Percentiles rank a stretch among this genome's conserved stretches.
Conservation (phyloP, 23 red algal species). For the Gracilariopsis chorda region DNA sequence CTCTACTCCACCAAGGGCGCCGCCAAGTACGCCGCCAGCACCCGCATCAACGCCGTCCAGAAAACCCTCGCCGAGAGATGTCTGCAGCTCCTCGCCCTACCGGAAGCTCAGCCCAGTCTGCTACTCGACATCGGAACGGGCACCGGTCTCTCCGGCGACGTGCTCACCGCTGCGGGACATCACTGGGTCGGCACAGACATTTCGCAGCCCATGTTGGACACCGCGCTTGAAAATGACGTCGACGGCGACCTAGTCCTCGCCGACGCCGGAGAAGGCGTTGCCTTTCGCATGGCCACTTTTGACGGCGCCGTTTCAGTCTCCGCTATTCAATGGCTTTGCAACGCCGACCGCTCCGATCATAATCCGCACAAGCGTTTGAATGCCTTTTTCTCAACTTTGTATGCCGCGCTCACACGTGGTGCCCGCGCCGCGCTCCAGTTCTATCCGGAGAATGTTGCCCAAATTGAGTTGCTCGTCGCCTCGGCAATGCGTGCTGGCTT, state of each 20-base stretch:
- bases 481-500: slow-evolving; percentile 85
- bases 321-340: slow-evolving; percentile 95
- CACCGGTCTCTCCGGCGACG: slow-evolving; percentile 82
- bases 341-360: slow-evolving; percentile 64
- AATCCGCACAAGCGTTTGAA: slow-evolving; percentile 75
- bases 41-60: slow-evolving; percentile 79
- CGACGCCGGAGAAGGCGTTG: slow-evolving; percentile 80
- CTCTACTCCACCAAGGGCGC: slow-evolving; percentile 79
- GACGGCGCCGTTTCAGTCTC: slow-evolving; percentile 97
- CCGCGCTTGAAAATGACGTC: slow-evolving; percentile 59
- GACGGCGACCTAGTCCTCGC: slow-evolving; percentile 76
- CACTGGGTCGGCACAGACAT: slow-evolving; percentile 89
- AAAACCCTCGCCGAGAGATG: slow-evolving; percentile 72
- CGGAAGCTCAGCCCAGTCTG: background rate
- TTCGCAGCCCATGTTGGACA: slow-evolving; percentile 79
- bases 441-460: slow-evolving; percentile 82
- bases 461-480: slow-evolving; percentile 69
- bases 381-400: slow-evolving; percentile 85
- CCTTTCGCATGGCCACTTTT: slow-evolving; percentile 67
- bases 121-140: slow-evolving; percentile 92
- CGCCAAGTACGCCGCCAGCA: slow-evolving; percentile 76
- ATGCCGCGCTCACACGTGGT: slow-evolving; percentile 64
- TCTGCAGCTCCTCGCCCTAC: slow-evolving; percentile 75
- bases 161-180: slow-evolving; percentile 76
- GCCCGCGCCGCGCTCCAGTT: slow-evolving; percentile 91